phyloP scores from a whole-genome alignment of 441 rosid genomes.

The Euphorbia schlechtendalii region DNA sequence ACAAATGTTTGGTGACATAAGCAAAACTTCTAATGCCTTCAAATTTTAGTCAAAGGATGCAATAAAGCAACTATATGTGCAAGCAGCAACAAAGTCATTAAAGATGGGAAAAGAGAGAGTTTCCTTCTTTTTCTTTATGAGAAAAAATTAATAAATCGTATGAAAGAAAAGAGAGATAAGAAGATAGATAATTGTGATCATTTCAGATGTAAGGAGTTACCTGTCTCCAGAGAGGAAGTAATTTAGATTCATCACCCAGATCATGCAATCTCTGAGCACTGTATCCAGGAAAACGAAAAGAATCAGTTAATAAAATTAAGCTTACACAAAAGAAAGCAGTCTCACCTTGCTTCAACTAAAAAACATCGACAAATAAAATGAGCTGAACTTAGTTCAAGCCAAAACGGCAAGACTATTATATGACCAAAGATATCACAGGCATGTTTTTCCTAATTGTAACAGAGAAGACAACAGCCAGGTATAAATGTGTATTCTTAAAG shows the following conservation, averaged over 20 bases:
- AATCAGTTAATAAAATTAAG: neutral
- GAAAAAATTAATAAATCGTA: neutral
- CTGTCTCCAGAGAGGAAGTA: slow-evolving; percentile 99
- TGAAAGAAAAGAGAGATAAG: neutral
- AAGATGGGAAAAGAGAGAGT: neutral
- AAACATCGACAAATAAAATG: neutral
- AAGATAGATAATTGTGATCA: neutral
- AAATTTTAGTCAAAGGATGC: slow-evolving; percentile 7
- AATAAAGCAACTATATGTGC: slow-evolving; percentile 8
- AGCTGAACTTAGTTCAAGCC: neutral
- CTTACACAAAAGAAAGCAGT: neutral
- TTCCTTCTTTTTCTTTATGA: neutral
- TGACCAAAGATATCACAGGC: neutral
- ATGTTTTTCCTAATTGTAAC: neutral
- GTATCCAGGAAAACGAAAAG: slow-evolving; percentile 24
- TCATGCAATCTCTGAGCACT: slow-evolving; percentile 84
- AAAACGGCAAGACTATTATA: slow-evolving; percentile 1
- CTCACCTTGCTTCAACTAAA: neutral
- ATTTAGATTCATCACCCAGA: slow-evolving; percentile 87
- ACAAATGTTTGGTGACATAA: slow-evolving; percentile 23
- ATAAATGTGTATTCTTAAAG: neutral
- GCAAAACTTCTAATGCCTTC: slow-evolving; percentile 3
- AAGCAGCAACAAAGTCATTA: neutral
- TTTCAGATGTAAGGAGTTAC: slow-evolving; percentile 28
- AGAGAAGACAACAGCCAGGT: neutral